Percentiles rank a stretch among this genome's conserved stretches.
phyloP scores from a whole-genome alignment of 179 eudicot genomes.

The Carnegiea gigantea region DNA sequence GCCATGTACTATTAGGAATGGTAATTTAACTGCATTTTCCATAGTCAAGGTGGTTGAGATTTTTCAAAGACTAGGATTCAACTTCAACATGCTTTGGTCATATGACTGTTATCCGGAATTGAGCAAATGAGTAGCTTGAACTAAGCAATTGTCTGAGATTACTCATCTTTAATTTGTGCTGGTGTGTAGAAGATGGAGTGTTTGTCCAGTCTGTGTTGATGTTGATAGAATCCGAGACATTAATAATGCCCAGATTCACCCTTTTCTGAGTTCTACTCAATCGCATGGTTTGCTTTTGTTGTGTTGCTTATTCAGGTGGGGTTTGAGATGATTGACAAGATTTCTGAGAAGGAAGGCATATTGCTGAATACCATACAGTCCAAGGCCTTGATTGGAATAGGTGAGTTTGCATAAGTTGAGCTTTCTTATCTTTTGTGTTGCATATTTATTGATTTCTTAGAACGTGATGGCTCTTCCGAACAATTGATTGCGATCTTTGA shows the following conservation, averaged over 20 bases:
- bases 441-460: background rate
- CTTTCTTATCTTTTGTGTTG: background rate
- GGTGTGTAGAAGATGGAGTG: background rate
- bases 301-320: constrained; percentile 58
- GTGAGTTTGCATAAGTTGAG: constrained; percentile 34
- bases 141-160: background rate
- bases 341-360: constrained; percentile 71
- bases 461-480: background rate
- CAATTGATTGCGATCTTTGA: constrained; percentile 1
- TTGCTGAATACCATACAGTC: constrained; percentile 90
- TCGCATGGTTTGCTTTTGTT: background rate
- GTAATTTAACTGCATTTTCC: too few relatives aligned
- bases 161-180: background rate
- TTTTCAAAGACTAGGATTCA: background rate
- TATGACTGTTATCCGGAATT: background rate
- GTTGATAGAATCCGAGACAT: background rate
- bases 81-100: constrained; percentile 1
- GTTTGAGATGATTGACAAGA: constrained; percentile 92
- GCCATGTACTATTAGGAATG: too few relatives aligned
- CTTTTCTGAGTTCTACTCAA: background rate
- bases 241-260: background rate
- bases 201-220: background rate
- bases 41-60: too few relatives aligned
- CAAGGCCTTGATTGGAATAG: constrained; percentile 92
- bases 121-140: background rate